Conservation (phyloP, 2,329 filamentous ascomycete genomes). For the Tetracladium maxilliforme region DNA sequence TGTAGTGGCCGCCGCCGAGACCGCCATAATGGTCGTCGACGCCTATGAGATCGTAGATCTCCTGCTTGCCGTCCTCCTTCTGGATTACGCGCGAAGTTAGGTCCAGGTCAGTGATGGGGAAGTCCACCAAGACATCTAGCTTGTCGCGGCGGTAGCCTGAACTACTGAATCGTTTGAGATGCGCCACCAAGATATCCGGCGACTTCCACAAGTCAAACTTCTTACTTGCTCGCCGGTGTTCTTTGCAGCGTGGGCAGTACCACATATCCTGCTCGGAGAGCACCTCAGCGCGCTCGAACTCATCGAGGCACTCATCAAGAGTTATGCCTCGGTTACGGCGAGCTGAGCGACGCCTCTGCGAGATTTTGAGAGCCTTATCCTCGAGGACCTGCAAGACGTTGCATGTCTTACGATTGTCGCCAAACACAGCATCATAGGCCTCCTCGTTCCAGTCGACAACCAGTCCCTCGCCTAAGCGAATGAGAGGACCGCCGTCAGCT, state of each 20-base stretch:
- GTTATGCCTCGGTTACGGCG: conserved; percentile 65
- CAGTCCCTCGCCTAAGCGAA: conserved; percentile 72
- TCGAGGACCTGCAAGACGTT: conserved; percentile 13
- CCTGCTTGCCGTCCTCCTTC: conserved; percentile 64
- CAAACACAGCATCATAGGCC: conserved; percentile 58
- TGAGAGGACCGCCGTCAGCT: conserved; percentile 42
- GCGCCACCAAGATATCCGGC: conserved; percentile 87
- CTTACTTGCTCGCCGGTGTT: conserved; percentile 82
- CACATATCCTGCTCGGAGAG: conserved; percentile 92
- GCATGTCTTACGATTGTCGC: conserved; percentile 15
- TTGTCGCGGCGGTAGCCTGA: conserved; percentile 75
- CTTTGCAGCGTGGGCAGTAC: conserved; percentile 95
- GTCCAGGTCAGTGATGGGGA: conserved; percentile 78
- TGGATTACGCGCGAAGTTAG: conserved; percentile 66
- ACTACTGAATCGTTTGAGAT: conserved; percentile 90
- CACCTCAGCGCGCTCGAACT: conserved; percentile 88
- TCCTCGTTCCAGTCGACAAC: conserved; percentile 72
- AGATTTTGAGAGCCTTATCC: conserved; percentile 19
- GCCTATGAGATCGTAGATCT: conserved; percentile 85
- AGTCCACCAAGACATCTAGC: conserved; percentile 80
- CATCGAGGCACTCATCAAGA: conserved; percentile 80
- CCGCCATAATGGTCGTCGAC: conserved; percentile 95
- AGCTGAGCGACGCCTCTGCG: conserved; percentile 32
- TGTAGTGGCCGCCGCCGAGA: conserved; percentile 91
- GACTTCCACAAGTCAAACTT: conserved; percentile 96